Evolutionary conservation across 106 monocot species (phyloP).

Genomic region (Alisma plantagoaquatica): DNA sequence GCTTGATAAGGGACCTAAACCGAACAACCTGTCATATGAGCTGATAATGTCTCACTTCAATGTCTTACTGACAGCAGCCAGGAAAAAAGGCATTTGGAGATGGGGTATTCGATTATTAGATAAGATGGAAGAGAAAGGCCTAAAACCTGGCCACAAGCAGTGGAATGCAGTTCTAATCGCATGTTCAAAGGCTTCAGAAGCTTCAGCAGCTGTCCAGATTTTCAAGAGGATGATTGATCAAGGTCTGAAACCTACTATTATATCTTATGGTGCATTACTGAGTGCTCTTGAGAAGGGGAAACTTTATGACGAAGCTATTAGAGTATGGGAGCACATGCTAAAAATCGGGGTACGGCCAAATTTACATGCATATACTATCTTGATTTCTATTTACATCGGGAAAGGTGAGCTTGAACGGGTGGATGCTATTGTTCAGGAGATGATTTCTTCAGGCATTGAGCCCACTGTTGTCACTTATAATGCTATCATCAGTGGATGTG

Average conservation of each 20-base stretch:
- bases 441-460: slow-evolving; percentile 39
- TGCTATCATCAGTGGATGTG: slow-evolving; percentile 80
- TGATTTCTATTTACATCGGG: slow-evolving; percentile 62
- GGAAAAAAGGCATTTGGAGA: slow-evolving; percentile 76
- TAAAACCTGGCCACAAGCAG: slow-evolving; percentile 54
- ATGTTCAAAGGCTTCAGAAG: slow-evolving; percentile 85
- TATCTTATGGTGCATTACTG: slow-evolving; percentile 83
- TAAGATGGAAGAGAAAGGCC: slow-evolving; percentile 84
- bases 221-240: slow-evolving; percentile 79
- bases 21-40: slow-evolving; percentile 78
- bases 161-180: slow-evolving; percentile 95
- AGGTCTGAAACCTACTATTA: slow-evolving; percentile 60
- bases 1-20: slow-evolving; percentile 80
- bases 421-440: slow-evolving; percentile 46
- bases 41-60: slow-evolving; percentile 79
- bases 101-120: slow-evolving; percentile 78
- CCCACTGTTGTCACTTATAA: slow-evolving; percentile 87
- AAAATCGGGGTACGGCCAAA: slow-evolving; percentile 78
- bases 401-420: slow-evolving; percentile 55
- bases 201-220: slow-evolving; percentile 65
- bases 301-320: slow-evolving; percentile 80
- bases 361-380: slow-evolving; percentile 71
- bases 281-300: slow-evolving; percentile 87
- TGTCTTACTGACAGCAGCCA: slow-evolving; percentile 59
- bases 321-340: slow-evolving; percentile 88